A percentile compares a stretch with the other conserved stretches of the same genome.
These are phyloP conservation scores for Warburgia ugandensis DNA, from an alignment of 164 flowering plant genomes.

Conservation along the genomic window DNA sequence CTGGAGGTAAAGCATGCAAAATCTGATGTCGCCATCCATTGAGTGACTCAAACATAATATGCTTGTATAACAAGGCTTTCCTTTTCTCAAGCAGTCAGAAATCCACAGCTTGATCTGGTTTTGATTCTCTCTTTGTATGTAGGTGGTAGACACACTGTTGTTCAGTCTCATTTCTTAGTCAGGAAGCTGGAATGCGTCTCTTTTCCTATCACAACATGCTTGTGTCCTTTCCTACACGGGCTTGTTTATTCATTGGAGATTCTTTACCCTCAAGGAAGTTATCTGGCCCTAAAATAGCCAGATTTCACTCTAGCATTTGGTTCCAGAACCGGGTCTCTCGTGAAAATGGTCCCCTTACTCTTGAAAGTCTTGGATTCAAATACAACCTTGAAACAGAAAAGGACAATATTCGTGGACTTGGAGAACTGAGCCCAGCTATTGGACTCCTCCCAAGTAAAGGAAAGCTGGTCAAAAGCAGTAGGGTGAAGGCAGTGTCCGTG, in stretches of 20 bases:
- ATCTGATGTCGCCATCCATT: too few species aligned
- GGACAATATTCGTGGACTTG: conserved; percentile 11
- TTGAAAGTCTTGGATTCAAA: conserved; percentile 37
- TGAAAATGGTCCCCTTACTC: conserved; percentile 34
- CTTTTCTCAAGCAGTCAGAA: too few species aligned
- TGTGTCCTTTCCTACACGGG: conserved; percentile 32
- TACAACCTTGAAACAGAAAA: conserved; percentile 15
- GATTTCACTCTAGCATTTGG: conserved; percentile 23
- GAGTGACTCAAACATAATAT: too few species aligned
- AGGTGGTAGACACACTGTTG: too few species aligned
- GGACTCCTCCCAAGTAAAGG: conserved; percentile 25
- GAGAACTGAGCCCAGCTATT: conserved; percentile 14
- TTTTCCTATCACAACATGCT: conserved; percentile 31
- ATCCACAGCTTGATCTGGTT: too few species aligned
- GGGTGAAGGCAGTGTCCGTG: conserved; percentile 17
- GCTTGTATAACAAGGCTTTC: too few species aligned
- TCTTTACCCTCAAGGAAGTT: conserved; percentile 30
- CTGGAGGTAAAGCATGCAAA: too few species aligned
- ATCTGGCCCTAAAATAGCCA: conserved; percentile 18
- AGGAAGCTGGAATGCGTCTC: conserved; percentile 2
- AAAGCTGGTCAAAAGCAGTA: conserved; percentile 22
- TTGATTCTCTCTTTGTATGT: too few species aligned
- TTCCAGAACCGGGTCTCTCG: conserved; percentile 15
- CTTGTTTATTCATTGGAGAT: conserved; percentile 43
- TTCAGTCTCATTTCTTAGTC: too few species aligned